Conservation (phyloP, 371 early-diverging fungal genomes). For the Mortierella sp. region DNA sequence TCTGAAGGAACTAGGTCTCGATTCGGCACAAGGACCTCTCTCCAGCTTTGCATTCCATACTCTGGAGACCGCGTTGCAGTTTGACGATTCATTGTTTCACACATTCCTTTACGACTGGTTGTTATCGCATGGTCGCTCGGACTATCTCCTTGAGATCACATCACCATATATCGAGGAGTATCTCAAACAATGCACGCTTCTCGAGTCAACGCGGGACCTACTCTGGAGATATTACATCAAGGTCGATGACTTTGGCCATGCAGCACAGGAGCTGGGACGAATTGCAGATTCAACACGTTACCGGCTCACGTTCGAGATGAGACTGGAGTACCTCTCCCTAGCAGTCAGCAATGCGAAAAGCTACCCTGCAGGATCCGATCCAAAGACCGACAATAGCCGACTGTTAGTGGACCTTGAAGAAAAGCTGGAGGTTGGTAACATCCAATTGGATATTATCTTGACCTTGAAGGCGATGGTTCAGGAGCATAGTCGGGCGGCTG, state of each 20-base stretch:
- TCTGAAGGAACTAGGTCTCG: slow-evolving; percentile 35
- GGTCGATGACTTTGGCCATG: slow-evolving; percentile 68
- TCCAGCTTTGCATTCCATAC: slow-evolving; percentile 45
- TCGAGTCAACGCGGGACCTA: slow-evolving; percentile 65
- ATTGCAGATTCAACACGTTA: slow-evolving; percentile 65
- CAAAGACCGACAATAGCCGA: slow-evolving; percentile 43
- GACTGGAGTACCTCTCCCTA: slow-evolving; percentile 76
- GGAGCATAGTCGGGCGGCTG: slow-evolving; percentile 7
- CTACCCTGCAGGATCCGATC: slow-evolving; percentile 55
- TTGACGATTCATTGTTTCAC: slow-evolving; percentile 49
- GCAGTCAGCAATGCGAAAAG: slow-evolving; percentile 81
- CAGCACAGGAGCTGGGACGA: slow-evolving; percentile 71
- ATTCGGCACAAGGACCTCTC: slow-evolving; percentile 36
- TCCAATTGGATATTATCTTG: slow-evolving; percentile 55
- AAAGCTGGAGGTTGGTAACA: slow-evolving; percentile 66
- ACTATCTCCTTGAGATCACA: slow-evolving; percentile 56
- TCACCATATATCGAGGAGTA: slow-evolving; percentile 76
- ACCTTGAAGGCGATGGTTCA: slow-evolving; percentile 42
- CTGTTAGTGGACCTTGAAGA: slow-evolving; percentile 67
- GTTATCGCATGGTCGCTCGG: slow-evolving; percentile 35
- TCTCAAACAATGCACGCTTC: slow-evolving; percentile 64
- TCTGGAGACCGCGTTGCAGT: slow-evolving; percentile 40
- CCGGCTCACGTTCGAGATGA: slow-evolving; percentile 58
- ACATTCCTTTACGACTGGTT: slow-evolving; percentile 52
- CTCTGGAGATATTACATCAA: slow-evolving; percentile 83